A percentile compares a stretch with the other conserved stretches of the same genome.
These are phyloP conservation scores for Acacia acuminata DNA, from an alignment of 306 rosid genomes.

Conservation along the genomic window DNA sequence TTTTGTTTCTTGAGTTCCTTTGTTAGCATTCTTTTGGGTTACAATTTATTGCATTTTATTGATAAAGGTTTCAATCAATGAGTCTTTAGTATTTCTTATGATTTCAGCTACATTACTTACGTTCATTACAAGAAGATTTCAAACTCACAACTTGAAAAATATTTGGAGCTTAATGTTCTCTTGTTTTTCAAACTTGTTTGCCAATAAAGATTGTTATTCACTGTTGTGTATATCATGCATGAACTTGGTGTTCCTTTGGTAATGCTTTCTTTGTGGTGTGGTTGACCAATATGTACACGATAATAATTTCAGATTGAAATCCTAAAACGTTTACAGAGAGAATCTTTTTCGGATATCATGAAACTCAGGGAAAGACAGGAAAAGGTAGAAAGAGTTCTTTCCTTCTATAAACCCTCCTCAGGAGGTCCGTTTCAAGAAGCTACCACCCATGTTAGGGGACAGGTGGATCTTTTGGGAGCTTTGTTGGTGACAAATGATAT, in stretches of 20 bases:
- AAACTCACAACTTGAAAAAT: background rate
- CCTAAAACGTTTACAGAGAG: conserved; percentile 86
- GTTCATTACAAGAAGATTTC: background rate
- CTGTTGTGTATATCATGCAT: background rate
- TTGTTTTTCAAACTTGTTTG: background rate
- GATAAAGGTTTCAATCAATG: background rate
- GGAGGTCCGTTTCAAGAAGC: conserved; percentile 75
- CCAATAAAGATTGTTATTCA: background rate
- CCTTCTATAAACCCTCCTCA: conserved; percentile 67
- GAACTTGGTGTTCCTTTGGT: conserved; percentile 14
- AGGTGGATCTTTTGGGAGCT: conserved; percentile 69
- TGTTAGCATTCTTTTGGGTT: background rate
- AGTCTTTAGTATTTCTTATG: background rate
- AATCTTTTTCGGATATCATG: conserved; percentile 86
- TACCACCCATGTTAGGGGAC: conserved; percentile 65
- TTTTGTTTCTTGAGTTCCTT: background rate
- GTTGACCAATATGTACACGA: conserved; percentile 6
- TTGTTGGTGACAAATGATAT: conserved; percentile 44
- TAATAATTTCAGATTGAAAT: conserved; percentile 69
- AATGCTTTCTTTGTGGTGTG: background rate
- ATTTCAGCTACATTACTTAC: background rate
- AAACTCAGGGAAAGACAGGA: conserved; percentile 92
- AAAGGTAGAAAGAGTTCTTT: conserved; percentile 68
- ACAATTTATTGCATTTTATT: background rate
- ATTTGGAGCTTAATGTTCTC: background rate